phyloP scores from a whole-genome alignment of 1,139 yeast species.

The Meyerozyma carpophila region DNA sequence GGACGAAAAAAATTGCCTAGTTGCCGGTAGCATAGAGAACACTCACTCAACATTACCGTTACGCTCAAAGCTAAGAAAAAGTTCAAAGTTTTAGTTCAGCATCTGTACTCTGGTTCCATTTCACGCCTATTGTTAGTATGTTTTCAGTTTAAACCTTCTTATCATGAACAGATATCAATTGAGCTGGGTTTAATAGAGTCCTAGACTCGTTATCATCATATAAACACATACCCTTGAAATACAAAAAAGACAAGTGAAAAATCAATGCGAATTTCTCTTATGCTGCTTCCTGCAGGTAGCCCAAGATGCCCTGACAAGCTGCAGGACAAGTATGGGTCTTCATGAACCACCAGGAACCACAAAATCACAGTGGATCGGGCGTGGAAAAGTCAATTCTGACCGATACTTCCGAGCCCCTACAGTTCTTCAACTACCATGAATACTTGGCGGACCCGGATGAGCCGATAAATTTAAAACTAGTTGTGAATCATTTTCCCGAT shows the following conservation, averaged over 20 bases:
- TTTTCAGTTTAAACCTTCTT: constrained; percentile 35
- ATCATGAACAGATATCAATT: constrained; percentile 50
- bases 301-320: no score
- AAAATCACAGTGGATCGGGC: background rate
- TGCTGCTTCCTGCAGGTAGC: no score
- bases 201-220: constrained; percentile 42
- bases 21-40: no score
- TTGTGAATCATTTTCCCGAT: constrained; percentile 64
- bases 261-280: background rate
- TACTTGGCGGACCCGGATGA: constrained; percentile 34
- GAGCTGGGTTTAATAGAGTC: constrained; percentile 45
- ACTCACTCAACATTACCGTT: no score
- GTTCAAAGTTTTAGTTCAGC: no score
- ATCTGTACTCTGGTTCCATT: background rate
- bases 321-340: background rate
- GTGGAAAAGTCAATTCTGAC: background rate
- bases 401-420: constrained; percentile 11
- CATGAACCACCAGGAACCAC: background rate
- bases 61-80: no score
- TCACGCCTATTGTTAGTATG: constrained; percentile 3
- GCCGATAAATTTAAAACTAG: constrained; percentile 26
- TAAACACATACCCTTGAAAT: constrained; percentile 7
- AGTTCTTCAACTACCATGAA: constrained; percentile 66
- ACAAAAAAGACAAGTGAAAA: background rate
- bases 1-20: no score